Conservation (phyloP, 2,329 filamentous ascomycete genomes). For the Phoma sp. region DNA sequence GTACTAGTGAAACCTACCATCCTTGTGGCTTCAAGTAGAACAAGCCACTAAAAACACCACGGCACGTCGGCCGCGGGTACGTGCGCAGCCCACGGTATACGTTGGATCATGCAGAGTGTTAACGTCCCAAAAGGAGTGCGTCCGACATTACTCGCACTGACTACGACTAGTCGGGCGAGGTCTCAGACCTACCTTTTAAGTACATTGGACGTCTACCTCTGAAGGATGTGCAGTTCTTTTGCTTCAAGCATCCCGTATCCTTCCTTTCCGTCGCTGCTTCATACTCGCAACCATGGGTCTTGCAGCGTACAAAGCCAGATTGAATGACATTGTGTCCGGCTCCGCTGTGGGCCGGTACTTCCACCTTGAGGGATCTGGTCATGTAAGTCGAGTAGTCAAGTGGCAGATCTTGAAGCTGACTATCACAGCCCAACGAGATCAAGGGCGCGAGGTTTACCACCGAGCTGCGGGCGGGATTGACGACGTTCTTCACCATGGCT, state of each 20-base stretch:
- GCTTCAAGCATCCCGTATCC: conserved; percentile 7
- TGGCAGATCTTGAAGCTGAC: conserved; percentile 17
- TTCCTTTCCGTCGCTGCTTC: conserved; percentile 1
- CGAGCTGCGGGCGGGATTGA: conserved; percentile 80
- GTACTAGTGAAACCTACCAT: conserved; percentile 17
- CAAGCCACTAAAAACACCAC: conserved; percentile 14
- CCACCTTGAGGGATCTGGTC: conserved; percentile 79
- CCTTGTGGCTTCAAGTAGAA: conserved; percentile 13
- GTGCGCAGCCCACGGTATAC: conserved; percentile 9
- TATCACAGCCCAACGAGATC: conserved; percentile 66
- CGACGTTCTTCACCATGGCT: conserved; percentile 63
- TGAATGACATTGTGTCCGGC: conserved; percentile 42
- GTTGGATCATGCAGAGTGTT: conserved; percentile 14
- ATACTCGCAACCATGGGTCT: conserved; percentile 13
- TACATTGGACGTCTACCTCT: conserved; percentile 10
- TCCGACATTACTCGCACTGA: conserved; percentile 15
- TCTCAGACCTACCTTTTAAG: conserved; percentile 17
- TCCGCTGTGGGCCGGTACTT: conserved; percentile 59
- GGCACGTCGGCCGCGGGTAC: conserved; percentile 11
- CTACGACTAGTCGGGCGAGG: conserved; percentile 17
- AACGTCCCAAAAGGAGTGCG: conserved; percentile 14
- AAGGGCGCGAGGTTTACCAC: conserved; percentile 80
- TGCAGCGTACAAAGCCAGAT: conserved; percentile 20
- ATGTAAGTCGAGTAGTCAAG: conserved; percentile 63
- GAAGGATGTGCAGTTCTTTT: conserved; percentile 8